Base-by-base conservation (phyloP, 2,329 filamentous ascomycete genomes). In the Alternaria alternata region DNA sequence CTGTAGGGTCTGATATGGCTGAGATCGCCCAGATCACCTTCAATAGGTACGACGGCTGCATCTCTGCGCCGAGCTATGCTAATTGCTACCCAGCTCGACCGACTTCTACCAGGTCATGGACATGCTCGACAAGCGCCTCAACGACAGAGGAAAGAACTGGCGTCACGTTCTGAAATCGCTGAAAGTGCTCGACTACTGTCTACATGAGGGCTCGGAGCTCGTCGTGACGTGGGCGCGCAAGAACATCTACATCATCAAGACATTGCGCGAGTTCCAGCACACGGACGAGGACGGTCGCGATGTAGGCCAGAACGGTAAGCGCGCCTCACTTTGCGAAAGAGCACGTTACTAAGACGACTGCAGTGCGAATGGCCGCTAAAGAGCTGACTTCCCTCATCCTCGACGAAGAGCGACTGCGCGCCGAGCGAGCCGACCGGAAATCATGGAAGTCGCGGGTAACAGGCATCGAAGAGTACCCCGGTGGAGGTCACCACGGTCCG, bases 71-170 rank as follows among this genome's bases (percentile, higher is more conserved):
- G 48, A 47, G 63, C 59, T 58, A 62, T 67, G 68, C 75, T 78
- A 67, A 78, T 65, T 43, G 43, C 22, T 58, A 39, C 47, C 41
- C 71, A 96, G 94, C 76, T 94, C 93, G 36, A 94, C 91, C 80
- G 95, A 98, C 79, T 99, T 99, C 83, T 97, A 97, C 83, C 94
- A 99, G 79, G 97, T 99, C 74, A 97, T 99, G 90, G 95, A 99
- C 79, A 99, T 99, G 93, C 85, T 99, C 69, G 95, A 99, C 82
- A 98, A 98, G 84, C 91, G 95, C 69, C 84, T 99, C 75, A 99
- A 99, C 74, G 95, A 99, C 81, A 98, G 99, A 81, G 95, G 95
- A 76, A 99, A 98, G 86, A 99, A 99, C 79, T 99, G 95, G 95
- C 90, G 95, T 72, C 95, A 99, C 78, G 95, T 99, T 12, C 84